Base-by-base conservation (phyloP, 2,329 filamentous ascomycete species). In the Hymenoscyphus fructigenus region DNA sequence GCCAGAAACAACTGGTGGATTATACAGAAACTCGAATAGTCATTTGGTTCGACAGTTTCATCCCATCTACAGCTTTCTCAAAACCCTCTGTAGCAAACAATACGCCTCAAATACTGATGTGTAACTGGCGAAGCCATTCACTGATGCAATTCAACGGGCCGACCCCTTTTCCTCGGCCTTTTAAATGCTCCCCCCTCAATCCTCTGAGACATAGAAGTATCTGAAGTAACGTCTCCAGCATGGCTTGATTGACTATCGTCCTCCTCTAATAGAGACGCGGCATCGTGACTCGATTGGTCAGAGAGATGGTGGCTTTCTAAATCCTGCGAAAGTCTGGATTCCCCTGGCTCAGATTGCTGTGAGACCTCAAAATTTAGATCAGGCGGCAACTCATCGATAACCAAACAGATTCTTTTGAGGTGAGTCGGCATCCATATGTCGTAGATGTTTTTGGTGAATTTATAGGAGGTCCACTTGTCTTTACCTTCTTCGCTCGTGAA, bases 91-190 rank as follows among this genome's bases (percentile, higher is more conserved):
- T n/a, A 17, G 38, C 10, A 44, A 44, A 44, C 38, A 6, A 44
- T 44, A 6, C 38, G 15, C 38, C 38, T 44, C 38, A n/a, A 44
- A 44, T 2, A 44, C 38, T 44, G 38, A 44, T 14, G 17, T 44
- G 15, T 44, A 44, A n/a, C 17, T 6, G 38, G 38, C 15, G 38
- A 44, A n/a, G 15, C 38, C 38, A 44, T 6, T 44, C 6, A 9
- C 71, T 77, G n/a, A 67, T 76, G 60, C 74, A 15, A 73, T 73
- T 59, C 61, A 34, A 58, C 28, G 17, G 55, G 62, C 80, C 77
- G 5, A 73, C 72, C 20, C 76, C 65, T 64, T 61, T 65, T 58
- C 59, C 15, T 65, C 32, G 38, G 60, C 60, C 38, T 63, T 63
- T 59, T 59, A n/a, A 55, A 59, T 63, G 41, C 55, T 59, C 26